Evolutionary conservation across 208 protist genomes (phyloP).

Genomic region (Acanthamoeba triangularis): DNA sequence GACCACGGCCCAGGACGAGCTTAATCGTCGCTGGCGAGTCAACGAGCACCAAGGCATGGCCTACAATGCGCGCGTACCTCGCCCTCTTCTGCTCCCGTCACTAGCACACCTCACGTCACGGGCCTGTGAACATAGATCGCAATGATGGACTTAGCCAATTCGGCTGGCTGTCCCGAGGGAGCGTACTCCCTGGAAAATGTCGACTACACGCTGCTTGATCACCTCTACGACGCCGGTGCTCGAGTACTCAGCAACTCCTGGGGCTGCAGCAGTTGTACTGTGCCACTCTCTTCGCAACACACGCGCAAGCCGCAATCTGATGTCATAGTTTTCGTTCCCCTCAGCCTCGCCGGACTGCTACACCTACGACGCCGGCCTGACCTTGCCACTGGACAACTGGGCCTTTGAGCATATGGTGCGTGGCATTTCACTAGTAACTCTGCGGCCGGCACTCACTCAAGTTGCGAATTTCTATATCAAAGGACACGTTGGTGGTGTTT

Average conservation of each 20-base stretch:
- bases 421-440: no score
- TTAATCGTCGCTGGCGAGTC: background rate
- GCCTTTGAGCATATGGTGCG: background rate
- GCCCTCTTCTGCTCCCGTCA: background rate
- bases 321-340: background rate
- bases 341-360: background rate
- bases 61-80: conserved; percentile 60
- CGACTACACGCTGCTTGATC: background rate
- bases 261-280: conserved; percentile 19
- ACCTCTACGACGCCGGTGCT: conserved; percentile 31
- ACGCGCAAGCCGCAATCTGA: background rate
- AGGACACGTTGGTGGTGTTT: conserved; percentile 48
- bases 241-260: conserved; percentile 54
- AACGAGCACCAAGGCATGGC: conserved; percentile 59
- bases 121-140: background rate
- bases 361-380: background rate
- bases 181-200: background rate
- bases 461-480: background rate
- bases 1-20: background rate
- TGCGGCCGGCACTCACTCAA: background rate
- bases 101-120: no score
- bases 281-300: background rate
- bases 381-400: conserved; percentile 10
- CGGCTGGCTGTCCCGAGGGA: background rate
- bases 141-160: conserved; percentile 45